Percentiles rank a stretch among this genome's conserved stretches.
Conservation (phyloP, 2,329 filamentous ascomycete species). For the Aspergillus fumigatiaffinis region DNA sequence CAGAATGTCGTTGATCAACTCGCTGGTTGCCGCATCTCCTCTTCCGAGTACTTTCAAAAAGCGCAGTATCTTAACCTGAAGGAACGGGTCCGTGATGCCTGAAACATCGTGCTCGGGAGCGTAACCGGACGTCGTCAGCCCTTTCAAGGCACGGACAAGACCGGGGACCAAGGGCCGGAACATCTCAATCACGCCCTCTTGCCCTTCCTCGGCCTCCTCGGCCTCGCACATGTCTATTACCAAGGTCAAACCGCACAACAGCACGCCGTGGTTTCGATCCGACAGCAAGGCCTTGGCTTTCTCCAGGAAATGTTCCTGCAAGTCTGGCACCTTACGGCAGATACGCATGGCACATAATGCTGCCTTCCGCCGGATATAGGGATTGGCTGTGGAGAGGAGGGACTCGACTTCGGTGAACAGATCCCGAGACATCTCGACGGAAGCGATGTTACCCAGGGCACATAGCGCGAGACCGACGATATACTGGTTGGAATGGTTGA, state of each 20-base stretch:
- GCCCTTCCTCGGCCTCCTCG: constrained; percentile 87
- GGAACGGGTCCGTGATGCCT: constrained; percentile 93
- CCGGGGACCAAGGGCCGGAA: constrained; percentile 82
- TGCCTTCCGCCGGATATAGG: constrained; percentile 96
- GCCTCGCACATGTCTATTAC: constrained; percentile 91
- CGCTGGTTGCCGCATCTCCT: constrained; percentile 81
- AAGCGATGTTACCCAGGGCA: constrained; percentile 95
- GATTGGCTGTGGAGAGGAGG: constrained; percentile 86
- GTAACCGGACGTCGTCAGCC: constrained; percentile 90
- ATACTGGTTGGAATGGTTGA: constrained; percentile 97
- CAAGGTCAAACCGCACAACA: constrained; percentile 86
- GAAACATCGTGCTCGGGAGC: constrained; percentile 97
- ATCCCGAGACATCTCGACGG: constrained; percentile 96
- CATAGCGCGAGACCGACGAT: constrained; percentile 94
- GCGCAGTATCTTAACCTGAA: constrained; percentile 93
- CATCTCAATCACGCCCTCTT: constrained; percentile 83
- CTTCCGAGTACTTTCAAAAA: constrained; percentile 80
- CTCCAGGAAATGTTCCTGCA: constrained; percentile 95
- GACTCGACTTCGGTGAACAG: constrained; percentile 94
- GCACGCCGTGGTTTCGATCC: constrained; percentile 91
- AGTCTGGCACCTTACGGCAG: constrained; percentile 93
- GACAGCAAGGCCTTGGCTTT: constrained; percentile 84
- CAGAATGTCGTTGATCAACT: constrained; percentile 97
- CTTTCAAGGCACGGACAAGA: constrained; percentile 86
- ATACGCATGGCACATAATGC: constrained; percentile 99